Evolutionary conservation across 441 rosid species (phyloP).

Genomic region (Adansonia rubrostipa): DNA sequence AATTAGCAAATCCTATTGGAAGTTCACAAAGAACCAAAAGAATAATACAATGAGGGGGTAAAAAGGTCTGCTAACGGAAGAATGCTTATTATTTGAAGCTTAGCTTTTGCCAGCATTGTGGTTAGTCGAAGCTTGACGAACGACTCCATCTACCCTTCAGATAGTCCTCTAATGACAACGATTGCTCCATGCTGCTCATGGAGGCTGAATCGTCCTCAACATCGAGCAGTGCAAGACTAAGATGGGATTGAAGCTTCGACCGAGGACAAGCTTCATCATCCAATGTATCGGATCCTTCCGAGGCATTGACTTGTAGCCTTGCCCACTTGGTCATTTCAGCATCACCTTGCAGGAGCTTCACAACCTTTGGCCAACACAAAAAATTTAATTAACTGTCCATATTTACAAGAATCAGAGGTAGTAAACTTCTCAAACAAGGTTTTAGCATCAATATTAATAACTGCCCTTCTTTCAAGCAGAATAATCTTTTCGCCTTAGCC

Average conservation of each 20-base stretch:
- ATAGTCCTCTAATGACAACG: constrained; percentile 67
- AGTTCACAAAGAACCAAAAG: constrained; percentile 17
- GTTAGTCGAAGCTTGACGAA: constrained; percentile 74
- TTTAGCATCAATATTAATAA: too few relatives aligned
- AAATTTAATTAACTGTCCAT: neutral
- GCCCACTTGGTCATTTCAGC: constrained; percentile 51
- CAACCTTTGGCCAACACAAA: constrained; percentile 39
- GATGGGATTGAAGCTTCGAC: constrained; percentile 63
- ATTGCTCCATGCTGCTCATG: constrained; percentile 51
- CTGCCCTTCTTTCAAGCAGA: too few relatives aligned
- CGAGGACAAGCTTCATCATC: constrained; percentile 43
- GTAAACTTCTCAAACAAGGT: too few relatives aligned
- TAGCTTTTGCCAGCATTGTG: neutral
- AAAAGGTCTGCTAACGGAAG: neutral
- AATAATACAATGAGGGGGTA: neutral
- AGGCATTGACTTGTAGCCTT: constrained; percentile 46
- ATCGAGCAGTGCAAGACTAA: constrained; percentile 62
- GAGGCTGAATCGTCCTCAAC: constrained; percentile 64
- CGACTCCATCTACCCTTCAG: constrained; percentile 75
- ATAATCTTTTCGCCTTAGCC: too few relatives aligned
- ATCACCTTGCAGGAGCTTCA: constrained; percentile 64
- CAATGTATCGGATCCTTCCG: constrained; percentile 50
- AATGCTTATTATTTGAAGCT: neutral
- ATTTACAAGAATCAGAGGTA: too few relatives aligned
- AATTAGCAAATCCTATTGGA: constrained; percentile 12